Conservation (phyloP, 176 grass and related monocot species). For the Oryza officinalis region DNA sequence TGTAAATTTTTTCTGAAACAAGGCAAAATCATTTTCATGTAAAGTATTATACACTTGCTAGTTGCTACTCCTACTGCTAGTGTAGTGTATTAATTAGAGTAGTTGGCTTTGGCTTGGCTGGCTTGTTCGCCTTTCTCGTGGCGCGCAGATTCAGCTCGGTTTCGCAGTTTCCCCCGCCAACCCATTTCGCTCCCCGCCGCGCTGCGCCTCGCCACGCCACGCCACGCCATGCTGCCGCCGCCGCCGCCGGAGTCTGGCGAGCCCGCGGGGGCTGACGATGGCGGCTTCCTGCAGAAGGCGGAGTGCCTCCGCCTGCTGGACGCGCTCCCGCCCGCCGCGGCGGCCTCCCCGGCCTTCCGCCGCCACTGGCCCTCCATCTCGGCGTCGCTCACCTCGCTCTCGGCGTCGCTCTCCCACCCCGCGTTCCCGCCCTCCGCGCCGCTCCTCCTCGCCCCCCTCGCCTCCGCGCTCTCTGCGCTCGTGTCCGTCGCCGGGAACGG, state of each 20-base stretch:
- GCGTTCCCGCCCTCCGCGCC: conserved; percentile 38
- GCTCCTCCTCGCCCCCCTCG: conserved; percentile 54
- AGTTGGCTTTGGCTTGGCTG: neutral
- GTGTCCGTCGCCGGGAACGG: conserved; percentile 20
- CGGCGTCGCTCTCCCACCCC: conserved; percentile 42
- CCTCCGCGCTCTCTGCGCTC: conserved; percentile 43
- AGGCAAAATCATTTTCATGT: too few species aligned
- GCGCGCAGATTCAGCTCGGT: conserved; percentile 29
- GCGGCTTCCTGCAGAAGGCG: neutral
- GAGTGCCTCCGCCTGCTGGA: conserved; percentile 52
- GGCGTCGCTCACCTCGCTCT: conserved; percentile 40
- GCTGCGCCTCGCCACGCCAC: neutral
- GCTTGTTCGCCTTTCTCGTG: neutral
- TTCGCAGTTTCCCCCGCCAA: conserved; percentile 7
- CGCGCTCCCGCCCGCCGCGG: conserved; percentile 38
- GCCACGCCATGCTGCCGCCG: neutral
- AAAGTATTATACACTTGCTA: too few species aligned
- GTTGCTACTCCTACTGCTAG: neutral
- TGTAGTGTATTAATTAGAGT: neutral
- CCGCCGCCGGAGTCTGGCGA: conserved; percentile 10
- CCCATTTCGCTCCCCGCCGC: too few species aligned
- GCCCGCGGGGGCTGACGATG: neutral
- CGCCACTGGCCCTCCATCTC: conserved; percentile 59
- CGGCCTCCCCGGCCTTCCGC: conserved; percentile 42
- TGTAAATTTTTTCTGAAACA: too few species aligned